These are phyloP conservation scores for Begonia masoniana DNA, from an alignment of 306 rosid species.

Conservation along the genomic window DNA sequence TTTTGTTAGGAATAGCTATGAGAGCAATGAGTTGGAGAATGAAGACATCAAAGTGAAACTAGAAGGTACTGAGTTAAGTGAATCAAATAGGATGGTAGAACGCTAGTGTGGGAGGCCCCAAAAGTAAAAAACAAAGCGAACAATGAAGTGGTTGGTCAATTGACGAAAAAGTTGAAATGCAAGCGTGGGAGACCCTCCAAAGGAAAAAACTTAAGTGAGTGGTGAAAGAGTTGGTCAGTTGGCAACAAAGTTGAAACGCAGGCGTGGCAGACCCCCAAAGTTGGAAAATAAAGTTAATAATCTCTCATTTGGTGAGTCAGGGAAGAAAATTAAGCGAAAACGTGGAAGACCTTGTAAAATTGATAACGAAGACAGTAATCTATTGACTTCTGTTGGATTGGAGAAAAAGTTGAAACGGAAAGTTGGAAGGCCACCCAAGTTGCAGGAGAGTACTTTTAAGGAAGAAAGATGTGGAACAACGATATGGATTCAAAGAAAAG, in stretches of 20 bases:
- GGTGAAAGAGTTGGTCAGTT: conserved; percentile 2
- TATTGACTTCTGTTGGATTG: conserved; percentile 3
- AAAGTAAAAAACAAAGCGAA: too few relatives aligned
- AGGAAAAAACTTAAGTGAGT: conserved; percentile 8
- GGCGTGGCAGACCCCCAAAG: conserved; percentile 8
- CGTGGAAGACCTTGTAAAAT: conserved; percentile 14
- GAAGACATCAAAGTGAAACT: conserved; percentile 11
- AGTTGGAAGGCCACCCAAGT: conserved; percentile 33
- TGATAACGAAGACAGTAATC: conserved; percentile 6
- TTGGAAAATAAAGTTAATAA: background rate
- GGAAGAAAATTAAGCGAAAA: conserved; percentile 10
- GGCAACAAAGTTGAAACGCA: background rate
- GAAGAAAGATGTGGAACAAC: conserved; percentile 15
- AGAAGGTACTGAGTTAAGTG: too few relatives aligned
- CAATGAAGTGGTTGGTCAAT: too few relatives aligned
- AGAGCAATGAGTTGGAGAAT: conserved; percentile 16
- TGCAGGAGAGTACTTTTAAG: conserved; percentile 12
- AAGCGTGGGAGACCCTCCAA: conserved; percentile 25
- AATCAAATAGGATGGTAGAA: too few relatives aligned
- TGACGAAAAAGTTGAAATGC: too few relatives aligned
- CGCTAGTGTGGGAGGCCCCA: too few relatives aligned
- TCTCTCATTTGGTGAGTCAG: conserved; percentile 3
- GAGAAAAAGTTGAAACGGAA: conserved; percentile 17
- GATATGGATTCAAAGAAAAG: conserved; percentile 14
- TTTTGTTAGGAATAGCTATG: conserved; percentile 11